phyloP scores from a whole-genome alignment of 108 stramenopile species.

The Asterionellopsis glacialis region DNA sequence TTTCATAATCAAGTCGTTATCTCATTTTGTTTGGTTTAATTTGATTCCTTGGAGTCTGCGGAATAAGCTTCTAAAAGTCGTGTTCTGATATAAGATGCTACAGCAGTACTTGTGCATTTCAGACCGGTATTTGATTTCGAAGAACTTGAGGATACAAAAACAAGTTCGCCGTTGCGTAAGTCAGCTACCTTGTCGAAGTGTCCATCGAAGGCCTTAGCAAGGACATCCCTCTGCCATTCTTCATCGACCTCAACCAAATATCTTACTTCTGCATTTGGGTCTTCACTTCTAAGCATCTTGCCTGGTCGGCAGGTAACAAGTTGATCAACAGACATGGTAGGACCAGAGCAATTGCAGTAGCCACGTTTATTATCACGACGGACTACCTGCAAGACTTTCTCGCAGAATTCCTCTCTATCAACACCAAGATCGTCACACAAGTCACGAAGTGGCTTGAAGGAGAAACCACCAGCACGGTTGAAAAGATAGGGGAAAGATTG shows the following conservation, averaged over 20 bases:
- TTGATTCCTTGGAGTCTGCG: not conserved
- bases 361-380: slow-evolving; percentile 23
- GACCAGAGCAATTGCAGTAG: slow-evolving; percentile 15
- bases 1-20: not conserved
- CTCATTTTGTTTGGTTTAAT: not conserved
- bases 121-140: not conserved
- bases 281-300: slow-evolving; percentile 19
- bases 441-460: slow-evolving; percentile 16
- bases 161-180: slow-evolving; percentile 8
- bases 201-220: slow-evolving; percentile 17
- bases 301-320: slow-evolving; percentile 18
- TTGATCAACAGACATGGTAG: slow-evolving; percentile 14
- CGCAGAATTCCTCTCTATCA: slow-evolving; percentile 14
- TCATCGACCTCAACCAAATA: slow-evolving; percentile 22
- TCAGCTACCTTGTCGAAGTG: slow-evolving; percentile 21
- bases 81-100: slow-evolving; percentile 6
- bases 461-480: slow-evolving; percentile 18
- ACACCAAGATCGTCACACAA: slow-evolving; percentile 16
- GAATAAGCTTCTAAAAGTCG: not conserved
- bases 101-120: not conserved
- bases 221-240: slow-evolving; percentile 16
- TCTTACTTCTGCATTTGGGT: slow-evolving; percentile 17
- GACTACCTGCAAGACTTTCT: slow-evolving; percentile 18
- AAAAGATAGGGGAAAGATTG: slow-evolving; percentile 21
- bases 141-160: not conserved